Evolutionary conservation across 148 eudicot genomes (phyloP).

Genomic region (Rhododendron ovatum): DNA sequence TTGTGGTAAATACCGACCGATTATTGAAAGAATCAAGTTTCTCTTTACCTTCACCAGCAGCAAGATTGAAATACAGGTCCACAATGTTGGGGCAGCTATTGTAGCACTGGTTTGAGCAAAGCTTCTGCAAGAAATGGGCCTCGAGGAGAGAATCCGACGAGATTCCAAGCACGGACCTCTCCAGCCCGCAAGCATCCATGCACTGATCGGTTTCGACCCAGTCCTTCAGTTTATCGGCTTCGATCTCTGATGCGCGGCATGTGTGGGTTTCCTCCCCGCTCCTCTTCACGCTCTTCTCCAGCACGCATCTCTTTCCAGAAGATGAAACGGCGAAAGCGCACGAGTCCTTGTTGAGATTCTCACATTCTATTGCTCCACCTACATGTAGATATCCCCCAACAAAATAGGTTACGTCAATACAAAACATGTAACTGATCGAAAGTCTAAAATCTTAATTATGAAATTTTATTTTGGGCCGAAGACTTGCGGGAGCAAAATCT

Average conservation of each 20-base stretch:
- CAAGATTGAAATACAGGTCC: slow-evolving; percentile 74
- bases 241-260: slow-evolving; percentile 50
- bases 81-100: slow-evolving; percentile 54
- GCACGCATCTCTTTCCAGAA: slow-evolving; percentile 60
- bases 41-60: slow-evolving; percentile 69
- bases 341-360: slow-evolving; percentile 51
- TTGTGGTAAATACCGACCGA: no score
- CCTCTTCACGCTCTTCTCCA: slow-evolving; percentile 49
- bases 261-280: slow-evolving; percentile 40
- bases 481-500: no score
- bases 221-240: slow-evolving; percentile 41
- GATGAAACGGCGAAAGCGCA: slow-evolving; percentile 63
- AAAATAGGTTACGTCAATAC: neutral
- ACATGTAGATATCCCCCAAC: neutral
- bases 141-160: slow-evolving; percentile 75
- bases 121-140: slow-evolving; percentile 42
- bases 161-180: slow-evolving; percentile 51
- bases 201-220: slow-evolving; percentile 55
- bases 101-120: slow-evolving; percentile 65
- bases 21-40: neutral
- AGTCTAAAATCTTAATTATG: neutral
- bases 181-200: slow-evolving; percentile 54
- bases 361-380: slow-evolving; percentile 48
- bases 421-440: neutral
- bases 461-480: neutral